Base-by-base conservation (phyloP, 306 rosid genomes). In the Trifolium dubium region DNA sequence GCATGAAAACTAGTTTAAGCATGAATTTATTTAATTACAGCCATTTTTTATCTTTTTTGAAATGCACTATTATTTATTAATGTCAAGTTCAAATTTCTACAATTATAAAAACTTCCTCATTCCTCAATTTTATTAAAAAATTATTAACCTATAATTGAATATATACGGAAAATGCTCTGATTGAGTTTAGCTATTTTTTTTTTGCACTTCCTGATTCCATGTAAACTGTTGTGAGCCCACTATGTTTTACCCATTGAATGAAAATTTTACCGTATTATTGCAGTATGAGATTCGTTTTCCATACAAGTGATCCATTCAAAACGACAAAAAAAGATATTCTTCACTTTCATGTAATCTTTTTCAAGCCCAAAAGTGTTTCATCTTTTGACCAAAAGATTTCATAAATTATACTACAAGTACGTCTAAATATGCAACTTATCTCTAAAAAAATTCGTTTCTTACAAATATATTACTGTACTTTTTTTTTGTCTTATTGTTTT, bases 321-420 rank as follows among this genome's bases (percentile, higher is more conserved):
- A 64, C 60, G 75, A 76, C 79, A 76, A 66, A 65, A 12, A 35
- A 9, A 63, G 65, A 59, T 72, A 59, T 72, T 72, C 77, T 44
- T 15, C 47, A 1, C 44, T 43, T 72, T 43, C 35, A 62, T 62
- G 13, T n/a, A 58, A 68, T 69, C 46, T 46, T 41, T 14, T 66
- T 46, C 15, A 64, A 63, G 15, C 71, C 19, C 29, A 44, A 19
- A 47, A 74, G 41, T 6, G n/a, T 47, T 35, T 18, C 51, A 14
- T 54, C 43, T 18, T 43, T 47, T 59, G 31, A 68, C 85, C 74
- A 62, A 44, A 32, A 11, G 10, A 59, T 69, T 46, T 67, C 17
- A 14, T 5, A 53, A 35, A n/a, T n/a, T n/a, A n/a, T n/a, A n/a
- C n/a, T n/a, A n/a, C n/a, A n/a, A n/a, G n/a, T n/a, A n/a, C n/a